phyloP scores from a whole-genome alignment of 352 stramenopile species.

The Phytopythium aichiense region DNA sequence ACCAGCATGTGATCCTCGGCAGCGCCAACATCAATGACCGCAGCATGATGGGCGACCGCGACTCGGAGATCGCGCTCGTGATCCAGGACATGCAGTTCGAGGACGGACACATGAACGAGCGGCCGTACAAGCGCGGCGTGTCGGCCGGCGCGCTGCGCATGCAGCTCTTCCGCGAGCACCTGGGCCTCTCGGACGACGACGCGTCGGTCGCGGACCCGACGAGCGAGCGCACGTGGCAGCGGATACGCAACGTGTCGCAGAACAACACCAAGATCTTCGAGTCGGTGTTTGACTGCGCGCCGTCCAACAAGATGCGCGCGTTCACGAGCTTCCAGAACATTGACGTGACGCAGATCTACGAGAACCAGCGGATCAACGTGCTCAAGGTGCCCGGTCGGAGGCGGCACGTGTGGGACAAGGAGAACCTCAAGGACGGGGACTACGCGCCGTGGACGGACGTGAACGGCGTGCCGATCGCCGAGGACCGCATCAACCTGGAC shows the following conservation, averaged over 20 bases:
- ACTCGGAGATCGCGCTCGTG: conserved; percentile 84
- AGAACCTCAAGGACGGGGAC: conserved; percentile 78
- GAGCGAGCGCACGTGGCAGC: conserved; percentile 57
- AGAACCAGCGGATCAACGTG: conserved; percentile 86
- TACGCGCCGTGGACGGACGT: conserved; percentile 85
- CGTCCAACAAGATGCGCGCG: conserved; percentile 73
- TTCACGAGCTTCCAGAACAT: conserved; percentile 78
- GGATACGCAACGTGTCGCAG: conserved; percentile 45
- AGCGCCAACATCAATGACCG: conserved; percentile 96
- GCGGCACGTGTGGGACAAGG: conserved; percentile 66
- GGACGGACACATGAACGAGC: conserved; percentile 71
- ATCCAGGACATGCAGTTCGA: conserved; percentile 84
- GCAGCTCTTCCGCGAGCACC: conserved; percentile 80
- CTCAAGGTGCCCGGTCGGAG: conserved; percentile 48
- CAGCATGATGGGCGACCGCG: conserved; percentile 90
- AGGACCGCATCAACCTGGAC: conserved; percentile 66
- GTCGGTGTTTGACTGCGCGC: conserved; percentile 77
- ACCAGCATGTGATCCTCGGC: conserved; percentile 88
- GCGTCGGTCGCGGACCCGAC: conserved; percentile 49
- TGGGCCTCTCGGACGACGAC: conserved; percentile 64
- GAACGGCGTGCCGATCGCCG: conserved; percentile 76
- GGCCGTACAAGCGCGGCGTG: conserved; percentile 56
- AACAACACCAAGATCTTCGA: conserved; percentile 83
- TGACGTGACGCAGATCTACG: conserved; percentile 81
- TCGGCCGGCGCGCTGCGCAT: conserved; percentile 62